Percentiles rank a stretch among this genome's conserved stretches.
Evolutionary conservation across 139 green algal species (phyloP).

Genomic region (Asterochloris erici): DNA sequence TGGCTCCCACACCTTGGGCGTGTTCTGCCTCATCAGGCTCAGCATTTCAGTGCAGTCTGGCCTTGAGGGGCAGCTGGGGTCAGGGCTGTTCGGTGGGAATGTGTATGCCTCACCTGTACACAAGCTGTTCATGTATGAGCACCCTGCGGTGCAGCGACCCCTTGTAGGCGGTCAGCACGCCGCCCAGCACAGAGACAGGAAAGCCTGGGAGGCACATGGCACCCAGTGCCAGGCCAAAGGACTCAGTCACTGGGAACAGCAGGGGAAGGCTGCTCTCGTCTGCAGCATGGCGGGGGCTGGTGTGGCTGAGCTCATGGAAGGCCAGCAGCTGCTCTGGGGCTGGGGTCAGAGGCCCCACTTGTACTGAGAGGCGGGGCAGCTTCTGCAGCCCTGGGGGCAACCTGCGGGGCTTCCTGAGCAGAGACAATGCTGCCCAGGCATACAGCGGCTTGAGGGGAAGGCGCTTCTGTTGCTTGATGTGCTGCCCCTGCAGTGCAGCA

Average conservation of each 20-base stretch:
- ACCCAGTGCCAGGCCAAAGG: constrained; percentile 13
- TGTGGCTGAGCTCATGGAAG: background rate
- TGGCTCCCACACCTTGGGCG: too few species aligned
- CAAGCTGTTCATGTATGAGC: background rate
- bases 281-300: background rate
- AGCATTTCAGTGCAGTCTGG: too few species aligned
- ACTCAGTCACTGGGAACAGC: background rate
- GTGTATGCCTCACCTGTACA: background rate
- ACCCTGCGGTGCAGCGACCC: constrained; percentile 2
- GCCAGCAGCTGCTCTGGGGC: background rate
- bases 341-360: background rate
- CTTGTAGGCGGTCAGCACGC: constrained; percentile 12
- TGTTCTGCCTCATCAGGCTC: too few species aligned
- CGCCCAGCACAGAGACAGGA: constrained; percentile 17
- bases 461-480: background rate
- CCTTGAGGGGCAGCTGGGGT: too few species aligned
- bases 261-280: constrained; percentile 1
- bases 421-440: background rate
- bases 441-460: constrained; percentile 8
- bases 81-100: too few species aligned
- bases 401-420: constrained; percentile 1
- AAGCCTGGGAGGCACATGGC: constrained; percentile 11
- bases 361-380: background rate
- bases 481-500: too few species aligned
- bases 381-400: background rate